These are phyloP conservation scores for Hymenoscyphus albidus DNA, from an alignment of 2,329 filamentous ascomycete species.

Conservation along the genomic window DNA sequence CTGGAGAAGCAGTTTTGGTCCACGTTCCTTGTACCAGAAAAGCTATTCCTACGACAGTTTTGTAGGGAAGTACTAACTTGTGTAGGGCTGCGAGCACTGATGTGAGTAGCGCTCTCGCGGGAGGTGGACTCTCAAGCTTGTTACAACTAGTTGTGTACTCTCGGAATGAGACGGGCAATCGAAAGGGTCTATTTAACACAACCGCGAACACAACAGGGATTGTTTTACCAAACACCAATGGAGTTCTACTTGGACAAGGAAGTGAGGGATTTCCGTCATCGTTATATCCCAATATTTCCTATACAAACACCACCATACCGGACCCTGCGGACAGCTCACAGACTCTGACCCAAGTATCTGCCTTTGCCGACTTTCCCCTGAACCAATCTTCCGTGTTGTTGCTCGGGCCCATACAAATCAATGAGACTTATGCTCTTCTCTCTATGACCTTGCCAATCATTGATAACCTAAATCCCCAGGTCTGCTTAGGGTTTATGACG, in stretches of 20 bases:
- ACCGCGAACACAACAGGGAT: slow-evolving; percentile 54
- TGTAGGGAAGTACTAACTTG: background rate
- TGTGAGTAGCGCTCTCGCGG: slow-evolving; percentile 63
- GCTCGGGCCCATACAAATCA: slow-evolving; percentile 64
- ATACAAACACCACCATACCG: slow-evolving; percentile 35
- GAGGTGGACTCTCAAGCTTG: slow-evolving; percentile 50
- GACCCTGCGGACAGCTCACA: slow-evolving; percentile 28
- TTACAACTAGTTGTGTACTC: slow-evolving; percentile 73
- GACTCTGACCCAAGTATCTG: slow-evolving; percentile 24
- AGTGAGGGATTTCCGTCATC: slow-evolving; percentile 64
- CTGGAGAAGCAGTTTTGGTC: background rate
- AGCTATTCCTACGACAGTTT: background rate
- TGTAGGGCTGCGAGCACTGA: slow-evolving; percentile 51
- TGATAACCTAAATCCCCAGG: slow-evolving; percentile 55
- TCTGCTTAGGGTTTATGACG: slow-evolving; percentile 80
- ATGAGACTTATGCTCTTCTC: slow-evolving; percentile 68
- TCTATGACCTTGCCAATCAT: slow-evolving; percentile 80
- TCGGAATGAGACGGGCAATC: slow-evolving; percentile 56
- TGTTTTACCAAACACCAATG: slow-evolving; percentile 53
- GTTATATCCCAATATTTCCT: slow-evolving; percentile 78
- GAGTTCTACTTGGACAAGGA: slow-evolving; percentile 52
- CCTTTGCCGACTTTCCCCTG: slow-evolving; percentile 37
- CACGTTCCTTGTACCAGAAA: background rate
- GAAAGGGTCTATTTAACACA: slow-evolving; percentile 57
- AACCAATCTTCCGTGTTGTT: slow-evolving; percentile 57